phyloP scores from a whole-genome alignment of 441 rosid genomes.

The Erodium chrysanthum region DNA sequence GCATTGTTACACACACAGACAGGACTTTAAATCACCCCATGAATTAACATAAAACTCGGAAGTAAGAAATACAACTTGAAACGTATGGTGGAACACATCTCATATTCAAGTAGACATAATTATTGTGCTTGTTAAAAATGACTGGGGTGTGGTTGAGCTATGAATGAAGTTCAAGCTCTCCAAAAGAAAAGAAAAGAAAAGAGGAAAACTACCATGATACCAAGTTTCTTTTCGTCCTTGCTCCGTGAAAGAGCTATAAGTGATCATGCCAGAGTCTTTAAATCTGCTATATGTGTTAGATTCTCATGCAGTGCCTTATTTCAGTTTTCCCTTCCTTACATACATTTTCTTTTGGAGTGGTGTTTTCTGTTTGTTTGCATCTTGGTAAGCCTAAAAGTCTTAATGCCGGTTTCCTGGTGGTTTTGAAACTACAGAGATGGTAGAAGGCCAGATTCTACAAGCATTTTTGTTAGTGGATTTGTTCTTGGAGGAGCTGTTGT shows the following conservation, averaged over 20 bases:
- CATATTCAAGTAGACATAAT: neutral
- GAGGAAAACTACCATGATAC: neutral
- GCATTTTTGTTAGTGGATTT: constrained; percentile 76
- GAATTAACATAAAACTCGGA: no score
- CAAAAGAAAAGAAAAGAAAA: neutral
- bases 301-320: neutral
- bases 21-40: no score
- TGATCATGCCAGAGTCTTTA: neutral
- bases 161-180: neutral
- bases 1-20: neutral
- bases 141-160: neutral
- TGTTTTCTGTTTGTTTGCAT: neutral
- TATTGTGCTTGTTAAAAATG: neutral
- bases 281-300: neutral
- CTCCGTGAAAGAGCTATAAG: neutral
- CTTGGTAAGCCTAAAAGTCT: neutral
- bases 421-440: constrained; percentile 42
- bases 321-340: neutral
- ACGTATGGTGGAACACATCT: neutral
- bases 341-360: neutral
- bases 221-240: neutral
- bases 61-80: neutral
- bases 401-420: constrained; percentile 8
- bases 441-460: constrained; percentile 44
- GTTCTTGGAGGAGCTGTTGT: constrained; percentile 79